Evolutionary conservation across 1,139 yeast genomes (phyloP).

Genomic region (Nakaseomyces delphensis): DNA sequence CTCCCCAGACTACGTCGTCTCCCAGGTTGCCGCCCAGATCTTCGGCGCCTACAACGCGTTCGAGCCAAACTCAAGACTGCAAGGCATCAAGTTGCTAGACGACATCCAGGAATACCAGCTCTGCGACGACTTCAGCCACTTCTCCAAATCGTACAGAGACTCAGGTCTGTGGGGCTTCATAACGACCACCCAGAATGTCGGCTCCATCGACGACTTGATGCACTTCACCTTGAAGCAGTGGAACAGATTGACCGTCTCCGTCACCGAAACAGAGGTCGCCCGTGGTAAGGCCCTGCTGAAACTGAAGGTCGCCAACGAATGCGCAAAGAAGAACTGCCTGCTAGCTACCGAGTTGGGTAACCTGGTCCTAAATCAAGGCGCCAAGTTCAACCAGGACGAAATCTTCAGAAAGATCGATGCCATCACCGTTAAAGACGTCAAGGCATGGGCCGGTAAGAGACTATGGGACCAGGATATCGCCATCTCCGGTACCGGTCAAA

Average conservation of each 20-base stretch:
- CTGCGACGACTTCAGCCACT: conserved; percentile 63
- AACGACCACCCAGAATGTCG: conserved; percentile 53
- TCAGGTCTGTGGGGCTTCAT: conserved; percentile 78
- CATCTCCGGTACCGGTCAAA: conserved; percentile 74
- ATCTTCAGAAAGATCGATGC: conserved; percentile 55
- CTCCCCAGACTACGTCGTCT: conserved; percentile 59
- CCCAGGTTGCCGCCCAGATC: conserved; percentile 65
- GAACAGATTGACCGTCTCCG: conserved; percentile 71
- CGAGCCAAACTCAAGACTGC: conserved; percentile 51
- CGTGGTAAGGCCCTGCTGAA: conserved; percentile 68
- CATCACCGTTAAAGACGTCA: conserved; percentile 50
- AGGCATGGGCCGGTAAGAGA: conserved; percentile 64
- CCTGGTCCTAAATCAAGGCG: conserved; percentile 52
- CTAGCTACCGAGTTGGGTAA: conserved; percentile 52
- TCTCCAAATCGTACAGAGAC: conserved; percentile 63
- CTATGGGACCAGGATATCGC: conserved; percentile 83
- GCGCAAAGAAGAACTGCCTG: conserved; percentile 43
- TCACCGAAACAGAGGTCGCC: conserved; percentile 68
- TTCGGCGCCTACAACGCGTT: conserved; percentile 51
- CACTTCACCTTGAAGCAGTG: conserved; percentile 78
- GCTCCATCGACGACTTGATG: conserved; percentile 58
- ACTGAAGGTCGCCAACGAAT: conserved; percentile 43
- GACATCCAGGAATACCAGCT: conserved; percentile 63
- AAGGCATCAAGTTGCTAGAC: conserved; percentile 80
- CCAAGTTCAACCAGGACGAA: conserved; percentile 52